Evolutionary conservation across 164 flowering plant genomes (phyloP).

Genomic region (Aristolochia contorta): DNA sequence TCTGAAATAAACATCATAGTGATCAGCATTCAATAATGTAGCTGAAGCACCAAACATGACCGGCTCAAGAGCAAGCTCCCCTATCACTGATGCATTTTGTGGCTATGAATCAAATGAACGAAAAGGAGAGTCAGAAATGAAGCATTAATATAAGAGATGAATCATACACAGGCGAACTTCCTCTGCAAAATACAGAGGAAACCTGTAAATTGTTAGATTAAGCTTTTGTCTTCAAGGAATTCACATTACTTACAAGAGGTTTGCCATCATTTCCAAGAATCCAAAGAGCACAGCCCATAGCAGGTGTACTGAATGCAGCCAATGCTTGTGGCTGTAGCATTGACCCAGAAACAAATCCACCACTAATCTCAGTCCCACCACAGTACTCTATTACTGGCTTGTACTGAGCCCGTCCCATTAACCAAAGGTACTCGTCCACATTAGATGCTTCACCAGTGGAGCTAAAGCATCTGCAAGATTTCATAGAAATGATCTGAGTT

Average conservation of each 20-base stretch:
- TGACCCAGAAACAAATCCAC: constrained; percentile 82
- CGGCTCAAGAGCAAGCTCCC: constrained; percentile 87
- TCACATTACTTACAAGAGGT: constrained; percentile 56
- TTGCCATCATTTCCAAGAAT: constrained; percentile 66
- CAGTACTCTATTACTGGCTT: constrained; percentile 94
- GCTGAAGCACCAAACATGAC: constrained; percentile 80
- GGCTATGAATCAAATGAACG: constrained; percentile 31
- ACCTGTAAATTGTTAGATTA: not conserved
- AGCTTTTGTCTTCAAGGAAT: not conserved
- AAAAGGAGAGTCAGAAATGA: not conserved
- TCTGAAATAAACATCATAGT: constrained; percentile 67
- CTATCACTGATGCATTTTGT: constrained; percentile 45
- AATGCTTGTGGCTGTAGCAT: constrained; percentile 75
- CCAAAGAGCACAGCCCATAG: constrained; percentile 72
- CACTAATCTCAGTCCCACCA: constrained; percentile 98
- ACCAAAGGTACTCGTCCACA: constrained; percentile 89
- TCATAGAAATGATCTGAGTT: constrained; percentile 3
- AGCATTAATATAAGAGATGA: too few relatives aligned
- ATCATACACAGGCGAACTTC: too few relatives aligned
- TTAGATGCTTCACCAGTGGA: constrained; percentile 96
- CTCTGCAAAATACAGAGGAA: not conserved
- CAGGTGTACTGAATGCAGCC: constrained; percentile 94
- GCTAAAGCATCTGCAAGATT: constrained; percentile 60
- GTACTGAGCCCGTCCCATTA: constrained; percentile 85
- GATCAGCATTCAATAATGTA: constrained; percentile 72